Percentiles rank a stretch among this genome's conserved stretches.
These are phyloP conservation scores for Larix kaempferi DNA, from an alignment of 75 land plant species.

Conservation along the genomic window DNA sequence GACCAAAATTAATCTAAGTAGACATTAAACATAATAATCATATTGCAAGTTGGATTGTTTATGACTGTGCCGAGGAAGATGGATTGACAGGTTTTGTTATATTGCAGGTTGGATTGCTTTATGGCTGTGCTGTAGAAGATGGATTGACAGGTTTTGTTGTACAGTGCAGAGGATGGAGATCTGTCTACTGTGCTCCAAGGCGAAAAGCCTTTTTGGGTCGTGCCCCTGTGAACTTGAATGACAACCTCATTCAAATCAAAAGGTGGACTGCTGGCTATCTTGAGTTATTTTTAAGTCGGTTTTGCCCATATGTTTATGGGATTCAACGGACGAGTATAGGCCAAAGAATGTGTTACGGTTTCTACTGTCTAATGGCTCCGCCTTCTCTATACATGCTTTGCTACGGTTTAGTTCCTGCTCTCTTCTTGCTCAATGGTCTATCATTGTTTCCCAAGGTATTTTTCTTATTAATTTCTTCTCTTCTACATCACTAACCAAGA, in stretches of 20 bases:
- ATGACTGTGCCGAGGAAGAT: no score
- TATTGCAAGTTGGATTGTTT: no score
- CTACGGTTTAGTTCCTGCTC: slow-evolving; percentile 27
- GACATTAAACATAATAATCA: no score
- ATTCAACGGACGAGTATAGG: not conserved
- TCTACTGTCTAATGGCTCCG: slow-evolving; percentile 7
- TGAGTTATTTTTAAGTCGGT: slow-evolving; percentile 20
- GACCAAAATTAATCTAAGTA: no score
- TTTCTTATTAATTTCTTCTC: slow-evolving; percentile 2
- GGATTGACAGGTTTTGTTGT: slow-evolving; percentile 23
- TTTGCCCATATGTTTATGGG: slow-evolving; percentile 21
- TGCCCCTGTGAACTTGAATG: slow-evolving; percentile 14
- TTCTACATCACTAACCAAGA: no score
- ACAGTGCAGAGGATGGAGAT: slow-evolving; percentile 42
- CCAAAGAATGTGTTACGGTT: slow-evolving; percentile 14
- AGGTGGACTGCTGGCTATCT: slow-evolving; percentile 30
- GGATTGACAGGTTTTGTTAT: no score
- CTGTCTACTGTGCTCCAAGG: slow-evolving; percentile 19
- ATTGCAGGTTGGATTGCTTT: slow-evolving; percentile 42
- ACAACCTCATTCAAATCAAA: slow-evolving; percentile 23
- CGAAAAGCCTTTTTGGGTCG: slow-evolving; percentile 26
- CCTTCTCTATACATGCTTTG: slow-evolving; percentile 13
- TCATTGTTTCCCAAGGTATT: slow-evolving; percentile 22
- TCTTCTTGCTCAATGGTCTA: slow-evolving; percentile 25
- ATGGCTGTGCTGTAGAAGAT: slow-evolving; percentile 34